Percentiles rank a stretch among this genome's conserved stretches.
Conservation (phyloP, 306 rosid species). For the Senna tora region DNA sequence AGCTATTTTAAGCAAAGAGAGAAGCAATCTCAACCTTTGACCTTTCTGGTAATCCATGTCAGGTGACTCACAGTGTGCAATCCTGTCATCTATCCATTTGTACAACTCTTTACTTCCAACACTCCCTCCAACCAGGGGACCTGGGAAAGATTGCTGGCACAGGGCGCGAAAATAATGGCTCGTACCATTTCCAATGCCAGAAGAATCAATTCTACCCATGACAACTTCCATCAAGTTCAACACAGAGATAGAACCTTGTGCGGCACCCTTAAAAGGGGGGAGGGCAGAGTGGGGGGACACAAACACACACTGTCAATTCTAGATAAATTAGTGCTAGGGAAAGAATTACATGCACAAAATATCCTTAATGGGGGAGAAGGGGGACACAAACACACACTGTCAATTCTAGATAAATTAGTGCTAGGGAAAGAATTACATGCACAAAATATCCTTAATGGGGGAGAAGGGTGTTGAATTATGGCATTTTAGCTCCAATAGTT, state of each 20-base stretch:
- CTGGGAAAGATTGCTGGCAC: slow-evolving; percentile 83
- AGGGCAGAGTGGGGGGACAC: too few species aligned
- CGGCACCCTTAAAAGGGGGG: slow-evolving; percentile 50
- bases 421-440: background rate
- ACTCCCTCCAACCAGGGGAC: slow-evolving; percentile 88
- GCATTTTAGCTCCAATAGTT: too few species aligned
- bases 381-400: too few species aligned
- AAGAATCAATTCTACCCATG: slow-evolving; percentile 45
- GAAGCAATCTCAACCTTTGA: slow-evolving; percentile 73
- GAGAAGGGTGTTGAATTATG: too few species aligned
- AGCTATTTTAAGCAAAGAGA: slow-evolving; percentile 84
- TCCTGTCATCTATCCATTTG: slow-evolving; percentile 90
- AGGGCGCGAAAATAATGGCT: slow-evolving; percentile 67
- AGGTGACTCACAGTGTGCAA: slow-evolving; percentile 56
- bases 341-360: background rate
- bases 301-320: too few species aligned
- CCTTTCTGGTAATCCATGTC: slow-evolving; percentile 69
- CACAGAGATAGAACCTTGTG: slow-evolving; percentile 67
- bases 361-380: too few species aligned
- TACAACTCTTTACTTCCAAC: slow-evolving; percentile 85
- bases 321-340: slow-evolving; percentile 15
- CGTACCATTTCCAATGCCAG: slow-evolving; percentile 47
- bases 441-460: too few species aligned
- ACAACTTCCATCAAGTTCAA: slow-evolving; percentile 74
- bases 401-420: background rate